A percentile compares a stretch with the other conserved stretches of the same genome.
These are phyloP conservation scores for Phytophthora boehmeriae DNA, from an alignment of 352 stramenopile species.

Conservation along the genomic window DNA sequence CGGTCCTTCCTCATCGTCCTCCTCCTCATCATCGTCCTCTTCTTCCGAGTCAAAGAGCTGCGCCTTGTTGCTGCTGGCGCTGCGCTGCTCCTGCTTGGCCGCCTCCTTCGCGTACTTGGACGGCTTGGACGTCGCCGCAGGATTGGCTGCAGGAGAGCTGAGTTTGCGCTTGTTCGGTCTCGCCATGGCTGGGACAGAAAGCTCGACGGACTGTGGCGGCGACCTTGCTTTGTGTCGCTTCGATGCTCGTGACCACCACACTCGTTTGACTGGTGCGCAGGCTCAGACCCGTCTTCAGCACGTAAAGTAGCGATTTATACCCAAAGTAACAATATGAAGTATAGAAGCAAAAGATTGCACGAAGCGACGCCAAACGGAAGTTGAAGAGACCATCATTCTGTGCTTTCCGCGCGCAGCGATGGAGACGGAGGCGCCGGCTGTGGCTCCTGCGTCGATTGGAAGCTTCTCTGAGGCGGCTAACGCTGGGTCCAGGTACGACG, in stretches of 20 bases:
- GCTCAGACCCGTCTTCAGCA: neutral
- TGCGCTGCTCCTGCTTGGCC: slow-evolving; percentile 67
- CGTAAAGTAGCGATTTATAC: too few species aligned
- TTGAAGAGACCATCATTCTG: slow-evolving; percentile 40
- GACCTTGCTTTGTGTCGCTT: slow-evolving; percentile 44
- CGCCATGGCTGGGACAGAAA: slow-evolving; percentile 36
- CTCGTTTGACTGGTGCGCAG: slow-evolving; percentile 48
- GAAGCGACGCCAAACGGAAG: slow-evolving; percentile 20
- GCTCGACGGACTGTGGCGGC: slow-evolving; percentile 6
- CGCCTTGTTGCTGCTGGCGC: slow-evolving; percentile 50
- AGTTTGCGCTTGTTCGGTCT: slow-evolving; percentile 67
- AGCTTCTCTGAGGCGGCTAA: slow-evolving; percentile 6
- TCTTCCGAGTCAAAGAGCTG: slow-evolving; percentile 79
- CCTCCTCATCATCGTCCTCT: slow-evolving; percentile 47
- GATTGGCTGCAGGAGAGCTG: slow-evolving; percentile 32
- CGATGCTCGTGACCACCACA: slow-evolving; percentile 30
- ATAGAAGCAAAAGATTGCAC: slow-evolving; percentile 14
- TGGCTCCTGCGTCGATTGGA: slow-evolving; percentile 7
- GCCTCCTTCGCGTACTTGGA: slow-evolving; percentile 85
- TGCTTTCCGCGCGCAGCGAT: slow-evolving; percentile 20
- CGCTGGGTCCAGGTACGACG: slow-evolving; percentile 56
- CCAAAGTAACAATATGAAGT: slow-evolving; percentile 10
- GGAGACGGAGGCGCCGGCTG: slow-evolving; percentile 3
- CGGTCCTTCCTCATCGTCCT: slow-evolving; percentile 52
- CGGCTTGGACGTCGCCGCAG: slow-evolving; percentile 20